A percentile compares a stretch with the other conserved stretches of the same genome.
phyloP scores from a whole-genome alignment of 1,139 yeast genomes.

The Yamadazyma dendronema region DNA sequence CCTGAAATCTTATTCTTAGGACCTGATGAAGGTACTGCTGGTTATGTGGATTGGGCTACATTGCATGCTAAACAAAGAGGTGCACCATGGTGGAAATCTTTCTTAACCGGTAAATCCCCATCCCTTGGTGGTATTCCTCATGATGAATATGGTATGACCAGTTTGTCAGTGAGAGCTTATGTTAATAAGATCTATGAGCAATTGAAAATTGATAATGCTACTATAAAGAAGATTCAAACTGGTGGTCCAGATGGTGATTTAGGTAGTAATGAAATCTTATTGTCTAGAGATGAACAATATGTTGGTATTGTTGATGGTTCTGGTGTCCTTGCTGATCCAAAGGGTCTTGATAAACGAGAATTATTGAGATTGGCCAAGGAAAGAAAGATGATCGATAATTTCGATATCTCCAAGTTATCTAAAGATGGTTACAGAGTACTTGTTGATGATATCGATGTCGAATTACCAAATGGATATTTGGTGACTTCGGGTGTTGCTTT shows the following conservation, averaged over 20 bases:
- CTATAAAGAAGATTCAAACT: slow-evolving; percentile 81
- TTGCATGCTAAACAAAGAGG: slow-evolving; percentile 89
- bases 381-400: slow-evolving; percentile 74
- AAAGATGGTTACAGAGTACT: slow-evolving; percentile 75
- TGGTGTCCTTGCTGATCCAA: slow-evolving; percentile 90
- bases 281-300: slow-evolving; percentile 78
- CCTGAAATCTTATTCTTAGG: slow-evolving; percentile 95
- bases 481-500: slow-evolving; percentile 87
- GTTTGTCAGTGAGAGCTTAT: slow-evolving; percentile 89
- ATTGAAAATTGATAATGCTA: slow-evolving; percentile 54
- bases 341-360: slow-evolving; percentile 81
- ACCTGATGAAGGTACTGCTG: slow-evolving; percentile 98
- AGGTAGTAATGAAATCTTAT: slow-evolving; percentile 90
- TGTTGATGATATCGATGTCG: slow-evolving; percentile 81
- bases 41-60: slow-evolving; percentile 98
- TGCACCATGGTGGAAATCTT: slow-evolving; percentile 99
- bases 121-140: slow-evolving; percentile 96
- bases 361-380: slow-evolving; percentile 73
- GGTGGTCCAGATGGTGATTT: slow-evolving; percentile 99
- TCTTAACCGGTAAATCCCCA: slow-evolving; percentile 94
- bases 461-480: slow-evolving; percentile 71
- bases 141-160: slow-evolving; percentile 97
- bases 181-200: slow-evolving; percentile 87
- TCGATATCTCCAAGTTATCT: slow-evolving; percentile 65
- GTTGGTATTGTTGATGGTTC: slow-evolving; percentile 93